phyloP scores from a whole-genome alignment of 2,329 filamentous ascomycete genomes.

The Epicoccum nigrum region DNA sequence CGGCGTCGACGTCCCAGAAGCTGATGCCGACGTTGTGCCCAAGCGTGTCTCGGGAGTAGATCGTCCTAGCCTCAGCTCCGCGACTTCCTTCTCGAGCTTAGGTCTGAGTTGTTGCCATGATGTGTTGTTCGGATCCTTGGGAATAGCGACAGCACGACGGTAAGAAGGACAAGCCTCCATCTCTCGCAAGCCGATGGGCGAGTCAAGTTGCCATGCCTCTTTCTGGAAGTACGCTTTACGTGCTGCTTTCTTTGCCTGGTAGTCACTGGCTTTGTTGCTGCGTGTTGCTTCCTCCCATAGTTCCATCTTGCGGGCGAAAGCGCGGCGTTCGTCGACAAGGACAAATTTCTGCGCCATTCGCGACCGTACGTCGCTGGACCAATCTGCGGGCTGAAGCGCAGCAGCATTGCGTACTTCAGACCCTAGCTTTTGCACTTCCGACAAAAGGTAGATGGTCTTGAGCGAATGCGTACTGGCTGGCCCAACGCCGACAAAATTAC shows the following conservation, averaged over 20 bases:
- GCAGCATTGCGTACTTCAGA: conserved; percentile 30
- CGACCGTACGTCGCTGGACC: conserved; percentile 30
- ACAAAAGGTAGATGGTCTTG: conserved; percentile 41
- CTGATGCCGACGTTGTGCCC: conserved; percentile 21
- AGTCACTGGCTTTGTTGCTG: conserved; percentile 36
- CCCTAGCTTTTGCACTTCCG: conserved; percentile 39
- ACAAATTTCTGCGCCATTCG: conserved; percentile 33
- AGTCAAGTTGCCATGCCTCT: conserved; percentile 45
- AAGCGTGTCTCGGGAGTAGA: conserved; percentile 15
- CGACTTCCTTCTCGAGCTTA: conserved; percentile 44
- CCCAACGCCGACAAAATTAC: conserved; percentile 47
- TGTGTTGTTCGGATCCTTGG: conserved; percentile 46
- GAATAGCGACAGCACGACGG: conserved; percentile 47
- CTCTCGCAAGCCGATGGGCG: conserved; percentile 44
- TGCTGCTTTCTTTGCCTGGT: conserved; percentile 41
- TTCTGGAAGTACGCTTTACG: conserved; percentile 46
- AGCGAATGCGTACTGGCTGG: conserved; percentile 42
- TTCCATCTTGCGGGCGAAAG: conserved; percentile 47
- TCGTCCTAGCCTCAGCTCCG: conserved; percentile 26
- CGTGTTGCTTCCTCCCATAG: conserved; percentile 45
- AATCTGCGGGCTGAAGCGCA: conserved; percentile 21
- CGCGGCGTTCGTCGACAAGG: conserved; percentile 38
- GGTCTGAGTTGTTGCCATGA: conserved; percentile 46
- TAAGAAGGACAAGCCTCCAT: conserved; percentile 50
- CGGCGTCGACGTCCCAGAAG: conserved; percentile 31